Percentiles rank a stretch among this genome's conserved stretches.
phyloP scores from a whole-genome alignment of 2,329 filamentous ascomycete species.

The Fusarium compactum region DNA sequence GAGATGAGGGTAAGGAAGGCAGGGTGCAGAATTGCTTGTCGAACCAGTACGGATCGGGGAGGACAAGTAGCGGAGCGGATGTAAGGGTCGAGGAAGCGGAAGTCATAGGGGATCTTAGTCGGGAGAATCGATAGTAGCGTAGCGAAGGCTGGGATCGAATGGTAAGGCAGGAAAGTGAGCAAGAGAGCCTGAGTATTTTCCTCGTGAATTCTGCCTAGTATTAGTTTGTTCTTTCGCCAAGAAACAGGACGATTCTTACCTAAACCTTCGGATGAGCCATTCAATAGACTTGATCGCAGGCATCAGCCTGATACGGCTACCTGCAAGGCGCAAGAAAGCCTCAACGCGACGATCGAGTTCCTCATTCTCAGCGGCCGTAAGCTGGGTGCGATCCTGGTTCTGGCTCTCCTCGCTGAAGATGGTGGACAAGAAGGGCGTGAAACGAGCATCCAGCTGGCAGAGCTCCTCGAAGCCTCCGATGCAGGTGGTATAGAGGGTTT shows the following conservation, averaged over 20 bases:
- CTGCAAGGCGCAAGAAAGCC: constrained; percentile 83
- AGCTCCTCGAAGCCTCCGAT: constrained; percentile 91
- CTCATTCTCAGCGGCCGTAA: constrained; percentile 84
- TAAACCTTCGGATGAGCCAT: constrained; percentile 92
- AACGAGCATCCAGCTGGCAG: constrained; percentile 86
- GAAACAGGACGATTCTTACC: constrained; percentile 63
- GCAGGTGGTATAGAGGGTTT: constrained; percentile 88
- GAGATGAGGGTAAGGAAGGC: constrained; percentile 83
- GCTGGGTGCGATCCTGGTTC: constrained; percentile 85
- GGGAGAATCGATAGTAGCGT: constrained; percentile 91
- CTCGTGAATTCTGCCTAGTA: constrained; percentile 79
- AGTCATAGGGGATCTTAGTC: constrained; percentile 76
- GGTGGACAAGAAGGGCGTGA: constrained; percentile 77
- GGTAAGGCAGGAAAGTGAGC: constrained; percentile 92
- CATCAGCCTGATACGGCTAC: constrained; percentile 81
- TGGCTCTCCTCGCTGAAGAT: constrained; percentile 97
- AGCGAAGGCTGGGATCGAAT: constrained; percentile 85
- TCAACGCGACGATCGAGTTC: constrained; percentile 83
- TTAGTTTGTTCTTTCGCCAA: constrained; percentile 10
- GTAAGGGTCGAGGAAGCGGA: constrained; percentile 89
- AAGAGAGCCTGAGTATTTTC: constrained; percentile 84
- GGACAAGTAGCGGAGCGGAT: constrained; percentile 80
- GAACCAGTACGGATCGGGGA: constrained; percentile 84
- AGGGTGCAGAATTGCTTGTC: constrained; percentile 83
- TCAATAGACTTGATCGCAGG: constrained; percentile 92